A percentile compares a stretch with the other conserved stretches of the same genome.
Evolutionary conservation across 352 stramenopile genomes (phyloP).

Genomic region (Globisporangium apiculatum): DNA sequence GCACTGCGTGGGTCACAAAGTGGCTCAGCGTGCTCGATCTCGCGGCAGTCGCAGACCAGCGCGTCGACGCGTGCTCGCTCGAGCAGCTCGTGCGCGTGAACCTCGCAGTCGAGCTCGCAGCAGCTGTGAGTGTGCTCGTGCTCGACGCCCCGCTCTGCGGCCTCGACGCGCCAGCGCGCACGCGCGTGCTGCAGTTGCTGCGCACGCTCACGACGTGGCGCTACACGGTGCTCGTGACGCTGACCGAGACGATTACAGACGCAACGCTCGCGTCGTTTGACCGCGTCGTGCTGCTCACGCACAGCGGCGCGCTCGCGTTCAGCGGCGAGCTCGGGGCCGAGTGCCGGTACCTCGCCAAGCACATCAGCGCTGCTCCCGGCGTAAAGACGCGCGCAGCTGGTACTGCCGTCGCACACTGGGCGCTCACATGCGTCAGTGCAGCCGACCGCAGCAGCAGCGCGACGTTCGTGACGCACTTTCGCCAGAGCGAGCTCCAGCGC

Average conservation of each 20-base stretch:
- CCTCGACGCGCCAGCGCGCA: conserved; percentile 53
- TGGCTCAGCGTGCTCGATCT: conserved; percentile 15
- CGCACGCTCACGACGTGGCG: conserved; percentile 7
- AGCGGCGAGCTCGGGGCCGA: conserved; percentile 15
- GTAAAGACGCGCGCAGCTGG: conserved; percentile 12
- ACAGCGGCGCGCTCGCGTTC: conserved; percentile 13
- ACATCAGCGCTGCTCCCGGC: conserved; percentile 9
- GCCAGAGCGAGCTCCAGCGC: conserved; percentile 15
- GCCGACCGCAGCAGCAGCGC: conserved; percentile 1
- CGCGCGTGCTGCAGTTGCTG: conserved; percentile 17
- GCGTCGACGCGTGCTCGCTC: conserved; percentile 8
- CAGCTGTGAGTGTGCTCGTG: conserved; percentile 50
- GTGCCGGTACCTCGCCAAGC: conserved; percentile 11
- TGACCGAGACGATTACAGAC: conserved; percentile 8
- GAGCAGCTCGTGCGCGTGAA: conserved; percentile 17
- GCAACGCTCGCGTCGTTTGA: conserved; percentile 14
- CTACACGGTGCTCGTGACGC: conserved; percentile 14
- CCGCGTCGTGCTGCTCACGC: conserved; percentile 14
- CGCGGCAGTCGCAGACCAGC: conserved; percentile 13
- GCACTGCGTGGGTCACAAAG: conserved; percentile 6
- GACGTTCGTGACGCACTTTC: conserved; percentile 22
- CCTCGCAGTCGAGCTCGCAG: conserved; percentile 75
- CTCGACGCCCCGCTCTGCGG: conserved; percentile 65
- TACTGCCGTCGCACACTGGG: conserved; percentile 8
- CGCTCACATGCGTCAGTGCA: conserved; percentile 10